phyloP scores from a whole-genome alignment of 169 alveolate species.

The Theileria parva region DNA sequence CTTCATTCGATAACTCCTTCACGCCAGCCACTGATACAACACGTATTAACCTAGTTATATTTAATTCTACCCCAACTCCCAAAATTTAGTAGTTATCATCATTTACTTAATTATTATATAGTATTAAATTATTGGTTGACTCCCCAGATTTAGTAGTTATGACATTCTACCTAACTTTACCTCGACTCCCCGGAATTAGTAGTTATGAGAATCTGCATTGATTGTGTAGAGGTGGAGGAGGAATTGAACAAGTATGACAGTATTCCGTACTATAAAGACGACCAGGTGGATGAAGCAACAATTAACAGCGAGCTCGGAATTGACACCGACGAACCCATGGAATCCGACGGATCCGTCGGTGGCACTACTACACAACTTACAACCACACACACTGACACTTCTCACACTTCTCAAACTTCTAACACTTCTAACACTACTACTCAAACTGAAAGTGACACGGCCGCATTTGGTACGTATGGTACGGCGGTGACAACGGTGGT shows the following conservation, averaged over 20 bases:
- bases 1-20: slow-evolving; percentile 11
- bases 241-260: neutral
- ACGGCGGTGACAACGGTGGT: neutral
- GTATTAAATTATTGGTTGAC: neutral
- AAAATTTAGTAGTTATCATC: slow-evolving; percentile 7
- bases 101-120: neutral
- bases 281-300: neutral
- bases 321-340: neutral
- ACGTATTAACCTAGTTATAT: neutral
- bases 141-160: too few relatives aligned
- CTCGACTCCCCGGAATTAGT: too few relatives aligned
- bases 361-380: neutral
- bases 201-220: too few relatives aligned
- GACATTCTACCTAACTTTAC: too few relatives aligned
- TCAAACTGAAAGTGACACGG: too few relatives aligned
- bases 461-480: neutral
- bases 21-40: neutral
- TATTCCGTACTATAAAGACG: neutral
- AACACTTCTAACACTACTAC: neutral
- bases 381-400: too few relatives aligned
- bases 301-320: neutral
- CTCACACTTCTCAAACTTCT: too few relatives aligned
- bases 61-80: neutral
- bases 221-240: neutral
- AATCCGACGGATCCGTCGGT: neutral